phyloP scores from a whole-genome alignment of 768 basidiomycete genomes.

The Leccinum pellstonianum region DNA sequence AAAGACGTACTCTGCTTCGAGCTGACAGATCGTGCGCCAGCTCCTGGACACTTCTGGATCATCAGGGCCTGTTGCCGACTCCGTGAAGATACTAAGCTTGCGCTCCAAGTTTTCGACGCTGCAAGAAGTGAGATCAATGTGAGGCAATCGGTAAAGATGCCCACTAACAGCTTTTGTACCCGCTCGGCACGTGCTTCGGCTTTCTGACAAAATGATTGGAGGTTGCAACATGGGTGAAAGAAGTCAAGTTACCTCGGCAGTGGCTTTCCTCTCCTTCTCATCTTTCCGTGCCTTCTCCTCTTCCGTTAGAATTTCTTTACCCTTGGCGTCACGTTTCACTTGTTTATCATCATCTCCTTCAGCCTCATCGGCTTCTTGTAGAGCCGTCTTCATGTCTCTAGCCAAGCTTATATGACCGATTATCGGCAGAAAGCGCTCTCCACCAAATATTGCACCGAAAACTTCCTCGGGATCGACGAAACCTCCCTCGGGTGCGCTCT shows the following conservation, averaged over 20 bases:
- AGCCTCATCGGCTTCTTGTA: conserved; percentile 82
- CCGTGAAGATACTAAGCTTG: conserved; percentile 85
- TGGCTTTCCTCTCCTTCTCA: conserved; percentile 62
- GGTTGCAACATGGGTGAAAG: neutral
- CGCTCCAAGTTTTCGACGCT: conserved; percentile 70
- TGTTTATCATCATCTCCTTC: conserved; percentile 45
- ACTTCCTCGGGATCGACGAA: conserved; percentile 86
- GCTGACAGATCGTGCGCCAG: conserved; percentile 72
- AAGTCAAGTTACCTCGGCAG: conserved; percentile 57
- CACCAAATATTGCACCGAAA: conserved; percentile 84
- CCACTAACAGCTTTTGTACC: conserved; percentile 56
- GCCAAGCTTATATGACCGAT: conserved; percentile 89
- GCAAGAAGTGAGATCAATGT: conserved; percentile 4
- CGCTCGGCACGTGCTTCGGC: conserved; percentile 76
- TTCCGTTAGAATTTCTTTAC: conserved; percentile 52
- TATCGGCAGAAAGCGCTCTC: conserved; percentile 80
- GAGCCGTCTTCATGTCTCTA: conserved; percentile 87
- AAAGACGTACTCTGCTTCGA: conserved; percentile 75
- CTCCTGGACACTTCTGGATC: conserved; percentile 69
- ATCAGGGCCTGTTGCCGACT: conserved; percentile 69
- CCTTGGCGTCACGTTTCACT: conserved; percentile 51
- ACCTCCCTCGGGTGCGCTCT: conserved; percentile 78
- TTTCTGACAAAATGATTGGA: conserved; percentile 50
- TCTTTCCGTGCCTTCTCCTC: conserved; percentile 77
- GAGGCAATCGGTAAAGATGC: neutral